Percentiles rank a stretch among this genome's conserved stretches.
These are phyloP conservation scores for Cyclostephanos invisitatus DNA, from an alignment of 108 stramenopile genomes.

Conservation along the genomic window DNA sequence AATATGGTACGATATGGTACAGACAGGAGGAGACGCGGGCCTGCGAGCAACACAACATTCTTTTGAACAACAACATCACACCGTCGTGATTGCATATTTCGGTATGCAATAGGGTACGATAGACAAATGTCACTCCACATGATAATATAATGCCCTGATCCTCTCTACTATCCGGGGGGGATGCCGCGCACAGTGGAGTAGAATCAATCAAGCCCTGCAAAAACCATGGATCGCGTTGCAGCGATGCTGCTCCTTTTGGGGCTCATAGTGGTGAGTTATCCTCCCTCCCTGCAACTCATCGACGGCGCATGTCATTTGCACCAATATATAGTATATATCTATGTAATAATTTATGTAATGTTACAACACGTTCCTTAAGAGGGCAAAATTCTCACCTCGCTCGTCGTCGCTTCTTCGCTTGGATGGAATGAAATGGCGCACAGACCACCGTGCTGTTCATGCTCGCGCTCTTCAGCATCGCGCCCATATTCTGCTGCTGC, in stretches of 20 bases:
- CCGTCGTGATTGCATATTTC: too few relatives aligned
- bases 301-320: background rate
- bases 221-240: constrained; percentile 82
- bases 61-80: too few relatives aligned
- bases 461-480: constrained; percentile 76
- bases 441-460: constrained; percentile 64
- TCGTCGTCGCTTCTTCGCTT: background rate
- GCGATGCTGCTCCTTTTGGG: constrained; percentile 82
- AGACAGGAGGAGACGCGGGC: too few relatives aligned
- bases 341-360: constrained; percentile 2
- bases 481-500: constrained; percentile 80
- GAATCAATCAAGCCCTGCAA: background rate
- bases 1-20: too few relatives aligned
- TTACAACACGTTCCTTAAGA: too few relatives aligned
- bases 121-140: background rate
- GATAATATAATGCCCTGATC: background rate
- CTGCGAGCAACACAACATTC: too few relatives aligned
- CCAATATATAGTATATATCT: background rate
- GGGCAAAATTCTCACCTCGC: constrained; percentile 4
- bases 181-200: too few relatives aligned
- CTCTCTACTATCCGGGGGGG: background rate
- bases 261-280: constrained; percentile 67
- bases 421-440: background rate
- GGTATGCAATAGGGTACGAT: too few relatives aligned
- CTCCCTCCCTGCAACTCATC: constrained; percentile 1